Base-by-base conservation (phyloP, 305 asterid species). In the Ilex paraguariensis region DNA sequence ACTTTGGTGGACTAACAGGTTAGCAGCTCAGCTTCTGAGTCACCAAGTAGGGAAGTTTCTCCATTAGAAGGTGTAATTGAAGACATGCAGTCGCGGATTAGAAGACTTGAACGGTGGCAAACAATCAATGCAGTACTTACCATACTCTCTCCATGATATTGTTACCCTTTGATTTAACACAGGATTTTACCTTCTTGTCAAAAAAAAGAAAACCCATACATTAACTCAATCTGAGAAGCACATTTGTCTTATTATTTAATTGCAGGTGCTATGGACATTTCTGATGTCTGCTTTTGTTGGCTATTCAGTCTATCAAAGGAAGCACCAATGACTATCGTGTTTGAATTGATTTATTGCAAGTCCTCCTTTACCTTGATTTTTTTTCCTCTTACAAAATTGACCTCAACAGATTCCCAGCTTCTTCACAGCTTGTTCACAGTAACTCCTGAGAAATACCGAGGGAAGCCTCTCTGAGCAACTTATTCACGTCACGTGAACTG, bases 221-320 rank as follows among this genome's bases (percentile, higher is more conserved):
- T 21, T 21, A 21, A 21, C 28, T 52, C 28, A 11, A 11, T 30
- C 31, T 30, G 7, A 30, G 14, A 2, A 7, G 60, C 56, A 52
- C 56, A 28, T 51, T 70, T 21, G 1, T 21, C 28, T 21, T 21
- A 21, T 21, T 21, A 21, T 21, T 21, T 21, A 1, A 21, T 21
- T 36, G 73, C 84, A 94, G 99, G 95, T 94, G 64, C 91, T 94
- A 39, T 94, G 95, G 97, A 94, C 99, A 59, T 90, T 90, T 83
- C 71, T 90, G 54, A 86, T 94, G 96, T 94, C 97, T 42, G 95
- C 97, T 1, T 84, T 94, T 73, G 88, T 94, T 15, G 99, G 99
- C 60, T 94, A 94, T 74, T 88, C 97, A 0, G 84, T 94, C 54
- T 88, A 90, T 74, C 96, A 85, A 67, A 81, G 95, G 81, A 86